Evolutionary conservation across 805 yeast species (phyloP).

Genomic region (Brettanomyces sp.): DNA sequence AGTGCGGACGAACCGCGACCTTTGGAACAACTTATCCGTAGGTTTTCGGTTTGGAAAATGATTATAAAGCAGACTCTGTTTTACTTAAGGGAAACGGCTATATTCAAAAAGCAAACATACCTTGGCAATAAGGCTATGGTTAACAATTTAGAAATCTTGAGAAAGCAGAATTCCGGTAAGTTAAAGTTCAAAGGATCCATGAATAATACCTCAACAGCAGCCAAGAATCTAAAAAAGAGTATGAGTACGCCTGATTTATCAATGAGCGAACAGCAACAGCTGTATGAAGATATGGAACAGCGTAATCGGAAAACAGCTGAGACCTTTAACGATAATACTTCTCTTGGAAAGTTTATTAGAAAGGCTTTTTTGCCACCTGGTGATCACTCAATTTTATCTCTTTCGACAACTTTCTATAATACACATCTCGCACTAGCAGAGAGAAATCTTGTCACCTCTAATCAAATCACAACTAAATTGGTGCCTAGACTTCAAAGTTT

Average conservation of each 20-base stretch:
- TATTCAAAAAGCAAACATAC: slow-evolving; percentile 40
- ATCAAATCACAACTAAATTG: slow-evolving; percentile 37
- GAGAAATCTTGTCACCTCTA: slow-evolving; percentile 41
- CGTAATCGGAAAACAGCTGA: neutral
- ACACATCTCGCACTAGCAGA: slow-evolving; percentile 27
- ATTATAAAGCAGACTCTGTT: slow-evolving; percentile 43
- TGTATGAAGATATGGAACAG: neutral
- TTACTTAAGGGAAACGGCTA: slow-evolving; percentile 40
- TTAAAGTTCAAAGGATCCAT: slow-evolving; percentile 12
- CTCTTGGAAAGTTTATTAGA: slow-evolving; percentile 38
- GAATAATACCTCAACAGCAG: neutral
- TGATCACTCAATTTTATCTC: slow-evolving; percentile 28
- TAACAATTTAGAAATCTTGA: slow-evolving; percentile 30
- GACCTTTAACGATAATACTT: neutral
- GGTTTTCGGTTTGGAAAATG: slow-evolving; percentile 51
- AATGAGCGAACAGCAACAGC: slow-evolving; percentile 5
- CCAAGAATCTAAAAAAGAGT: slow-evolving; percentile 11
- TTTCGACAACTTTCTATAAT: slow-evolving; percentile 23
- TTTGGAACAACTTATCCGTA: slow-evolving; percentile 41
- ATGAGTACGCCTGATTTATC: slow-evolving; percentile 11
- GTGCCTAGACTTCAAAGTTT: slow-evolving; percentile 49
- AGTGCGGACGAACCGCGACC: slow-evolving; percentile 25
- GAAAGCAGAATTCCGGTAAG: slow-evolving; percentile 23
- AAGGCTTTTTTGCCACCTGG: slow-evolving; percentile 31
- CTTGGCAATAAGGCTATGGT: slow-evolving; percentile 39